Conservation (phyloP, 2,329 filamentous ascomycete genomes). For the Fusarium decemcellulare region DNA sequence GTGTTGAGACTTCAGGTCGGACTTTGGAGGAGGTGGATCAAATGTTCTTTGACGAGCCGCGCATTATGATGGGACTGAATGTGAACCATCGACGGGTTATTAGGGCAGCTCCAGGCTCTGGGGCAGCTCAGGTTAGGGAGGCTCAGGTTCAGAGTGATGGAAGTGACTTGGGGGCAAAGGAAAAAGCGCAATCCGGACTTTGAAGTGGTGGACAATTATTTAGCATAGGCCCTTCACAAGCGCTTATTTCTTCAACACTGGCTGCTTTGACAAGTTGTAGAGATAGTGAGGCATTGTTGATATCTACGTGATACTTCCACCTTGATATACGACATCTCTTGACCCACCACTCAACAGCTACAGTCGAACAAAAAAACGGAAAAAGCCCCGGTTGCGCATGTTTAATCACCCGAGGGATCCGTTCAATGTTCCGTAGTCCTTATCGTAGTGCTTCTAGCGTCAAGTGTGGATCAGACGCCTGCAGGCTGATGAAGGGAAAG, state of each 20-base stretch:
- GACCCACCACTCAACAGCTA: too few species aligned
- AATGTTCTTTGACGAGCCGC: slow-evolving; percentile 16
- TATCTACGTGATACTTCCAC: too few species aligned
- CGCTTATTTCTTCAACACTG: too few species aligned
- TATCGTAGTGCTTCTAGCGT: too few species aligned
- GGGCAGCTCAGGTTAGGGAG: neutral
- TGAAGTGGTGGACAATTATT: too few species aligned
- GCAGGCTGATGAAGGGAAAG: neutral
- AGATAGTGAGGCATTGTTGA: neutral
- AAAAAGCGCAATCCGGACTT: neutral
- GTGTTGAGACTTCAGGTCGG: slow-evolving; percentile 11
- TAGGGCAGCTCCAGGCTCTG: neutral
- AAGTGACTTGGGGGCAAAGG: neutral
- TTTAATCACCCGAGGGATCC: too few species aligned
- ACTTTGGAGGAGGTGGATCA: slow-evolving; percentile 17
- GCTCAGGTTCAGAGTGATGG: neutral
- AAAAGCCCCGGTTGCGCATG: too few species aligned
- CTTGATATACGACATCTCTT: neutral
- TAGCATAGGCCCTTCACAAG: too few species aligned
- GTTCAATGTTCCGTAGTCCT: too few species aligned
- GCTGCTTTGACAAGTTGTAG: neutral
- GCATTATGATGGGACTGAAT: slow-evolving; percentile 13
- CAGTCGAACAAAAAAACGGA: too few species aligned
- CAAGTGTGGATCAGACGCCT: too few species aligned
- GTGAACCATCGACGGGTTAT: slow-evolving; percentile 1